These are phyloP conservation scores for Lathyrus aphaca DNA, from an alignment of 306 rosid species.

Conservation along the genomic window DNA sequence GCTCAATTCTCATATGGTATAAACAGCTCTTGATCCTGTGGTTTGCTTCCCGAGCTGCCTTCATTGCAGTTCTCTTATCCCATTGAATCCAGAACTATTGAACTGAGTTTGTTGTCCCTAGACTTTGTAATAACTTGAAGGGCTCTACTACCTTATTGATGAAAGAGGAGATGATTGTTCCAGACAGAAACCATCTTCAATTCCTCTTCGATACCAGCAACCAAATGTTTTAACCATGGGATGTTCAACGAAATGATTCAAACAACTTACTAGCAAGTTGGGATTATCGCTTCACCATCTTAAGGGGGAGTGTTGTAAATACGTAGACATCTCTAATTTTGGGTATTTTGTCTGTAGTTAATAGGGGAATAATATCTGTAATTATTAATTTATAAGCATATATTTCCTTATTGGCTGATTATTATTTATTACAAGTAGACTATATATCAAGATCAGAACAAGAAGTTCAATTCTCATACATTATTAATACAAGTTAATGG, in stretches of 20 bases:
- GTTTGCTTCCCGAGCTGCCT: neutral
- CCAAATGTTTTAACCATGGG: neutral
- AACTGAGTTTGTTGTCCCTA: neutral
- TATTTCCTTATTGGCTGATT: neutral
- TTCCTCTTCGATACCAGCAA: neutral
- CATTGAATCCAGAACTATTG: neutral
- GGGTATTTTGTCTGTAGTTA: neutral
- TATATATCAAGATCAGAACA: neutral
- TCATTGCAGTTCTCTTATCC: neutral
- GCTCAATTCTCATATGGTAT: neutral
- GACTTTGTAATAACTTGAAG: neutral
- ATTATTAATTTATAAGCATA: neutral
- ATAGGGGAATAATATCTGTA: neutral
- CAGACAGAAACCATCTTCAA: neutral
- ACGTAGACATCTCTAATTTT: neutral
- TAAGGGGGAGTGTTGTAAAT: neutral
- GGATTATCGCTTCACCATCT: neutral
- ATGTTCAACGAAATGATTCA: neutral
- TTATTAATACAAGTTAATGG: conserved; percentile 9
- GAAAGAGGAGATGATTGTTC: neutral
- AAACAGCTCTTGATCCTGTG: neutral
- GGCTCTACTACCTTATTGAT: neutral
- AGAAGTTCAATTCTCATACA: neutral
- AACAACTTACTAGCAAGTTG: neutral
- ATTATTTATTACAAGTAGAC: neutral